Percentiles rank a stretch among this genome's conserved stretches.
phyloP scores from a whole-genome alignment of 805 yeast species.

The Candida sakaeoensis region DNA sequence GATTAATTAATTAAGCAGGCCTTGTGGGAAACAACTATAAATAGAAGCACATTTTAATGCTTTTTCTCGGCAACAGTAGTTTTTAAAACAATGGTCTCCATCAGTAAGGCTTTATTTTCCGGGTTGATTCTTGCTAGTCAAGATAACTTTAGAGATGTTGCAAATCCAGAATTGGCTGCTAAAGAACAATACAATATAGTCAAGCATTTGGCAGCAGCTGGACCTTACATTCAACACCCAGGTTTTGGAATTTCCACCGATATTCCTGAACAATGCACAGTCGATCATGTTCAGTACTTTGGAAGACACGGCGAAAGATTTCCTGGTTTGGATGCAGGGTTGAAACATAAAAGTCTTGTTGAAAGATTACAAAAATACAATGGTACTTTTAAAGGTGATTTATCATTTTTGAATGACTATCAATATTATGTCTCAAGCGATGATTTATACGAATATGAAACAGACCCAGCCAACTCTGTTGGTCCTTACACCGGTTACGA shows the following conservation, averaged over 20 bases:
- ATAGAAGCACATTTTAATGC: not conserved
- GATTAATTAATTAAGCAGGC: not conserved
- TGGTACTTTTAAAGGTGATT: constrained; percentile 43
- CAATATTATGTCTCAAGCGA: constrained; percentile 42
- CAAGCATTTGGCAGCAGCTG: constrained; percentile 52
- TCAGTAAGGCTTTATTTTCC: constrained; percentile 7
- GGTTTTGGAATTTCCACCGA: constrained; percentile 55
- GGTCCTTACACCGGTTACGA: constrained; percentile 51
- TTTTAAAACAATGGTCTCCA: constrained; percentile 14
- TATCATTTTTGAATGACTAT: constrained; percentile 52
- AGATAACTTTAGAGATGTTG: constrained; percentile 25
- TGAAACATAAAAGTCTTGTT: constrained; percentile 18
- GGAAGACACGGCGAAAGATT: constrained; percentile 82
- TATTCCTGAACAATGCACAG: constrained; percentile 47
- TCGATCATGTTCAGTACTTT: constrained; percentile 66
- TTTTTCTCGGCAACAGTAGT: too few species aligned
- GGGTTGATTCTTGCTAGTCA: constrained; percentile 11
- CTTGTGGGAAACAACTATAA: not conserved
- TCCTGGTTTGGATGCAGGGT: constrained; percentile 22
- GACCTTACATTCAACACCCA: constrained; percentile 49
- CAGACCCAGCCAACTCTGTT: constrained; percentile 41
- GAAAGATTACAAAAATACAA: constrained; percentile 24
- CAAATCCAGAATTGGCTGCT: constrained; percentile 38
- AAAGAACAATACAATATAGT: constrained; percentile 46
- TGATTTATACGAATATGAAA: constrained; percentile 45